These are phyloP conservation scores for Juglanconis oblonga DNA, from an alignment of 2,329 filamentous ascomycete species.

Conservation along the genomic window DNA sequence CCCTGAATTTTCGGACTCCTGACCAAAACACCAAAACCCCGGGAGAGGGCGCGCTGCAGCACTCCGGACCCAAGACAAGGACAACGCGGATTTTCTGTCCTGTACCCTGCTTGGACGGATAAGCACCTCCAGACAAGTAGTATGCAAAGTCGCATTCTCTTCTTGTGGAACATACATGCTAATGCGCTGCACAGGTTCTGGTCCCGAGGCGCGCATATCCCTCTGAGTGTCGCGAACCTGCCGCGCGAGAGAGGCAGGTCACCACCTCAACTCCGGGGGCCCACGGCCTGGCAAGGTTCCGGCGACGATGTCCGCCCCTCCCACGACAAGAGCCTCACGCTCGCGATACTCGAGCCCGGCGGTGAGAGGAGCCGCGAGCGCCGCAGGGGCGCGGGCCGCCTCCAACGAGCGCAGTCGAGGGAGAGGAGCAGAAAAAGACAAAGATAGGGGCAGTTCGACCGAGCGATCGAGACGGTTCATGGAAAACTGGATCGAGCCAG, in stretches of 20 bases:
- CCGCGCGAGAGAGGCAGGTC: background rate
- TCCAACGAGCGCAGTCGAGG: slow-evolving; percentile 20
- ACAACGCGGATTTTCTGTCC: background rate
- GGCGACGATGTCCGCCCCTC: slow-evolving; percentile 19
- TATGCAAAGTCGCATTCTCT: background rate
- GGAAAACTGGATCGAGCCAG: slow-evolving; percentile 58
- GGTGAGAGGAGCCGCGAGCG: slow-evolving; percentile 21
- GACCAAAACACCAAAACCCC: background rate
- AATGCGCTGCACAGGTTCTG: background rate
- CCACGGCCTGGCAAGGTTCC: slow-evolving; percentile 21
- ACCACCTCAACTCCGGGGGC: slow-evolving; percentile 19
- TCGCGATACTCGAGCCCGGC: slow-evolving; percentile 56
- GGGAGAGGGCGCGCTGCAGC: background rate
- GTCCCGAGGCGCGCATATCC: background rate
- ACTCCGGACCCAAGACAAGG: background rate
- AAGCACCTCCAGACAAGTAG: background rate
- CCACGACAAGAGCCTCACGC: slow-evolving; percentile 48
- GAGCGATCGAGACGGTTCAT: slow-evolving; percentile 43
- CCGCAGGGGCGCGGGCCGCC: slow-evolving; percentile 20
- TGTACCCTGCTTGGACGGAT: background rate
- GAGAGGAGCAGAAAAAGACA: slow-evolving; percentile 10
- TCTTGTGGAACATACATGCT: background rate
- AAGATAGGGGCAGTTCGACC: slow-evolving; percentile 19
- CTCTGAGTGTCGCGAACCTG: background rate
- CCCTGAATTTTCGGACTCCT: background rate